Evolutionary conservation across 1,139 yeast species (phyloP).

Genomic region (Meyerozyma guilliermondii): DNA sequence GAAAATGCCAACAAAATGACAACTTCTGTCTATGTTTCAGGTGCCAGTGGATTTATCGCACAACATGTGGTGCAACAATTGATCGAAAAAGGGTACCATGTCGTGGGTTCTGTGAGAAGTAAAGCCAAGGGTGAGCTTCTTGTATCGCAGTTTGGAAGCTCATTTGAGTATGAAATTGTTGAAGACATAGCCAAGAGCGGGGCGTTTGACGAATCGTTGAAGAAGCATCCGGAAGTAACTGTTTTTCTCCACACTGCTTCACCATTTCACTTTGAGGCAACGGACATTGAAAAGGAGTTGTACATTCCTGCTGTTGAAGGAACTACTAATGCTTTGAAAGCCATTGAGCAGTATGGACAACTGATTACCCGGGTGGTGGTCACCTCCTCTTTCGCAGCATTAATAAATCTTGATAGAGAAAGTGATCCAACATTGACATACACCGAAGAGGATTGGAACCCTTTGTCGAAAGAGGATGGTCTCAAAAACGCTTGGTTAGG

Average conservation of each 20-base stretch:
- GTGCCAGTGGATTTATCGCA: slow-evolving; percentile 13
- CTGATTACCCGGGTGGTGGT: slow-evolving; percentile 14
- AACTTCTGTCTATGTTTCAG: slow-evolving; percentile 11
- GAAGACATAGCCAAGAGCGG: slow-evolving; percentile 27
- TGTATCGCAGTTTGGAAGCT: slow-evolving; percentile 8
- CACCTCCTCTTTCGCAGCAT: slow-evolving; percentile 20
- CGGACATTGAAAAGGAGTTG: slow-evolving; percentile 12
- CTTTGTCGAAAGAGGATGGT: slow-evolving; percentile 8
- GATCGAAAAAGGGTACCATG: slow-evolving; percentile 8
- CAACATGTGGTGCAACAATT: slow-evolving; percentile 9
- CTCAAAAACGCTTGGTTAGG: slow-evolving; percentile 17
- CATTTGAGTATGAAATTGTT: slow-evolving; percentile 32
- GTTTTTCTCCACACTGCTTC: slow-evolving; percentile 40
- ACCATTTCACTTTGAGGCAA: slow-evolving; percentile 25
- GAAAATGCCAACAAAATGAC: no score
- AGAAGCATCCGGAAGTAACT: slow-evolving; percentile 23
- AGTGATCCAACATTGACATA: slow-evolving; percentile 8
- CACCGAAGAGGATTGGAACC: slow-evolving; percentile 7
- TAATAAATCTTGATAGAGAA: slow-evolving; percentile 16
- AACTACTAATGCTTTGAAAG: slow-evolving; percentile 19
- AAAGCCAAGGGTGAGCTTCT: slow-evolving; percentile 16
- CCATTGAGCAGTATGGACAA: slow-evolving; percentile 20
- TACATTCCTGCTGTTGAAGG: slow-evolving; percentile 9
- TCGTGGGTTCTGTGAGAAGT: slow-evolving; percentile 11
- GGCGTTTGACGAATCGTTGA: slow-evolving; percentile 31